Percentiles rank a stretch among this genome's conserved stretches.
Conservation (phyloP, 2,329 filamentous ascomycete genomes). For the Sclerotinia spermophila region DNA sequence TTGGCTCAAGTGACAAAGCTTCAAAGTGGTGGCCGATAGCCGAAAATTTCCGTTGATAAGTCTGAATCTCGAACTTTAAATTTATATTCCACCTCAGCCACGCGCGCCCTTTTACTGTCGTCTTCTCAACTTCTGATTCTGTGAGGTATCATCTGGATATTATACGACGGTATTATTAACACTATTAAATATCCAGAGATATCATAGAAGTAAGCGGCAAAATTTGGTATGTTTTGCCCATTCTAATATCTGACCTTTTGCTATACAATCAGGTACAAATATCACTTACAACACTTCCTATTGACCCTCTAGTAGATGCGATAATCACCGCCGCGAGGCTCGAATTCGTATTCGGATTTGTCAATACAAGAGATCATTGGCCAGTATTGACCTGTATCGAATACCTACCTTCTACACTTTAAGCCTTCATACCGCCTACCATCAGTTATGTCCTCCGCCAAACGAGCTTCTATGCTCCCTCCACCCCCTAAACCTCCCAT, state of each 20-base stretch:
- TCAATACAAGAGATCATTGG: neutral
- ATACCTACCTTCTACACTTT: neutral
- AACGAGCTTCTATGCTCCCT: conserved; percentile 47
- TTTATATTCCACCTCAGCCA: neutral
- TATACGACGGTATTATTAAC: neutral
- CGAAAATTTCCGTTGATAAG: conserved; percentile 18
- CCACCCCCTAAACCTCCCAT: conserved; percentile 56
- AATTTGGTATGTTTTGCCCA: conserved; percentile 21
- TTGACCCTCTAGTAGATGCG: conserved; percentile 13
- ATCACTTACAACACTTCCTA: conserved; percentile 20
- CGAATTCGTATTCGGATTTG: conserved; percentile 9
- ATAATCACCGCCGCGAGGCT: neutral
- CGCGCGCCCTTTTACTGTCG: too few relatives aligned
- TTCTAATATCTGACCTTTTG: conserved; percentile 21
- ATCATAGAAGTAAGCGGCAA: conserved; percentile 26
- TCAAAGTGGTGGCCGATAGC: conserved; percentile 17
- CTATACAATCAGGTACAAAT: conserved; percentile 3
- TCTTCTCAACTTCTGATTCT: neutral
- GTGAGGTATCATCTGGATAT: neutral
- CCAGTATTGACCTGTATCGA: neutral
- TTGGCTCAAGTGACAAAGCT: conserved; percentile 14
- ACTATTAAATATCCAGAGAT: neutral
- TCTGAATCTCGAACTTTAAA: conserved; percentile 2
- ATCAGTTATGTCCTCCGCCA: conserved; percentile 34
- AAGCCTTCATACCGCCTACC: neutral